phyloP scores from a whole-genome alignment of 768 basidiomycete species.

The Boletus sp. region DNA sequence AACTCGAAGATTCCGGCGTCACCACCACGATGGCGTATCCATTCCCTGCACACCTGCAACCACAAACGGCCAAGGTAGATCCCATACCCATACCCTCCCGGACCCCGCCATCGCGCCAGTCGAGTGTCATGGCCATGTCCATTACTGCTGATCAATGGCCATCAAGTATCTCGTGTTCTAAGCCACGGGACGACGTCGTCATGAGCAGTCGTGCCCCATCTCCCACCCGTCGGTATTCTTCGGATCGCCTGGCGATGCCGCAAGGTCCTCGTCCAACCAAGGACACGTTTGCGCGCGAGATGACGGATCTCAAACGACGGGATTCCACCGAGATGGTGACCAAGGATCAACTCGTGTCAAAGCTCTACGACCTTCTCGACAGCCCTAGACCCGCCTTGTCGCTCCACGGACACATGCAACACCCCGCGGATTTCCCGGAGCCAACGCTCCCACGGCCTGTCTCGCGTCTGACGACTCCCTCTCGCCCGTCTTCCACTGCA shows the following conservation, averaged over 20 bases:
- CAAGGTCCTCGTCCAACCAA: constrained; percentile 21
- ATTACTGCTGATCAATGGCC: constrained; percentile 25
- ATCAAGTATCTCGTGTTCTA: constrained; percentile 24
- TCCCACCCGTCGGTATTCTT: constrained; percentile 24
- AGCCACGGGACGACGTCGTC: constrained; percentile 28
- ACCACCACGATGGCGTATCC: constrained; percentile 12
- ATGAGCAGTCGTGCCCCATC: constrained; percentile 31
- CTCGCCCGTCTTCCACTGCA: constrained; percentile 24
- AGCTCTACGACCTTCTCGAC: constrained; percentile 48
- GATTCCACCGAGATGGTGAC: constrained; percentile 19
- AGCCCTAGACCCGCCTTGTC: constrained; percentile 41
- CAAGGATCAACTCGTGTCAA: constrained; percentile 35
- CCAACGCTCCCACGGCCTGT: constrained; percentile 22
- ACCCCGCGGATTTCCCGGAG: constrained; percentile 29
- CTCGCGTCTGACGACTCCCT: constrained; percentile 20
- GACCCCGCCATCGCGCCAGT: constrained; percentile 26
- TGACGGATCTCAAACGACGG: constrained; percentile 22
- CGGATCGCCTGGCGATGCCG: constrained; percentile 17
- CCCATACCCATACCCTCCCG: constrained; percentile 34
- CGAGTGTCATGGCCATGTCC: constrained; percentile 29
- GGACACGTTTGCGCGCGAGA: constrained; percentile 21
- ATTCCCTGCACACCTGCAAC: constrained; percentile 30
- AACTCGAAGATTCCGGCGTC: constrained; percentile 20
- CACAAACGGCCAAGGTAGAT: constrained; percentile 14
- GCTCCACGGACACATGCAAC: constrained; percentile 37